phyloP scores from a whole-genome alignment of 305 asterid species.

The Rubia peregrina region DNA sequence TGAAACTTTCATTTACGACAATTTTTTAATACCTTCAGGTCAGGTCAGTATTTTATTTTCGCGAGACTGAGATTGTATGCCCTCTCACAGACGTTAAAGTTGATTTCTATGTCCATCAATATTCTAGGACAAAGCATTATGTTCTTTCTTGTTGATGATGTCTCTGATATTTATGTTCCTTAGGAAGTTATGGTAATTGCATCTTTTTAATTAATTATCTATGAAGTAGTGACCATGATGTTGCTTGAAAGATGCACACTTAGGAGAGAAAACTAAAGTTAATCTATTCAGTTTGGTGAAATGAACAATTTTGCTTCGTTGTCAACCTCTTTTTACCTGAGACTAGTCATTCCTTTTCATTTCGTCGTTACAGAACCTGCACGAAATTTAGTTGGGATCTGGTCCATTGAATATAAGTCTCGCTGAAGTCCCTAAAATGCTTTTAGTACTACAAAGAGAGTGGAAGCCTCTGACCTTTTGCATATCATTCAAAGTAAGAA shows the following conservation, averaged over 20 bases:
- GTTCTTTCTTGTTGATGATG: slow-evolving; percentile 92
- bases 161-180: slow-evolving; percentile 92
- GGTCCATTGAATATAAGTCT: slow-evolving; percentile 92
- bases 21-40: slow-evolving; percentile 94
- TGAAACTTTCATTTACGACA: slow-evolving; percentile 89
- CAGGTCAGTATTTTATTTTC: neutral
- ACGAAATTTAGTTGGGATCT: slow-evolving; percentile 77
- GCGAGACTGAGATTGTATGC: too few relatives aligned
- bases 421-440: slow-evolving; percentile 91
- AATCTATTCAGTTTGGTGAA: too few relatives aligned
- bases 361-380: slow-evolving; percentile 43
- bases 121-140: slow-evolving; percentile 56
- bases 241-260: neutral
- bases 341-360: neutral
- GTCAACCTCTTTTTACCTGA: neutral
- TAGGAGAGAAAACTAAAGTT: neutral
- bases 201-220: too few relatives aligned
- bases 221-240: neutral
- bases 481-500: slow-evolving; percentile 81
- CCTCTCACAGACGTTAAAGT: slow-evolving; percentile 52
- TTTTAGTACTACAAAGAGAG: slow-evolving; percentile 62
- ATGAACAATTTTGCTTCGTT: too few relatives aligned
- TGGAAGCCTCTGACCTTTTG: slow-evolving; percentile 95
- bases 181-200: slow-evolving; percentile 83
- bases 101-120: slow-evolving; percentile 53